phyloP scores from a whole-genome alignment of 1,284 basidiomycete species.

The Trichosporon sp. region DNA sequence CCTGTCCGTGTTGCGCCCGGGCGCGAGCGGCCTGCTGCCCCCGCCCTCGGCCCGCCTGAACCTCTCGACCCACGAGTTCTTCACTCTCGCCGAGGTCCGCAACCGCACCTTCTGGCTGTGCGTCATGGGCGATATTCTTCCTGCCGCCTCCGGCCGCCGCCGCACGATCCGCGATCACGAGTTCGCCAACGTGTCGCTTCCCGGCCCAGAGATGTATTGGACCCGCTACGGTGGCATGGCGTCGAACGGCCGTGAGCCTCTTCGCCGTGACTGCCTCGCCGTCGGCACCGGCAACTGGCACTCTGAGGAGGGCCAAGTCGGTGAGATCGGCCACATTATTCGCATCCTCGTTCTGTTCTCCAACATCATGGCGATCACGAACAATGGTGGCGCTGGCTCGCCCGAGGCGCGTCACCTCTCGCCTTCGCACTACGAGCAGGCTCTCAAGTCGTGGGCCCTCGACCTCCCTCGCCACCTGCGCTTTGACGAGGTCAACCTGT shows the following conservation, averaged over 20 bases:
- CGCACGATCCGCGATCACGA: slow-evolving; percentile 48
- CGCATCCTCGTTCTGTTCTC: slow-evolving; percentile 50
- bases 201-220: slow-evolving; percentile 51
- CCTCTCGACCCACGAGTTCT: slow-evolving; percentile 42
- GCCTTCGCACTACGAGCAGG: slow-evolving; percentile 41
- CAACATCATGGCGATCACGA: slow-evolving; percentile 48
- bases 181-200: slow-evolving; percentile 48
- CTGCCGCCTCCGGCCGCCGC: slow-evolving; percentile 46
- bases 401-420: slow-evolving; percentile 30
- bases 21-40: slow-evolving; percentile 31
- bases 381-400: slow-evolving; percentile 33
- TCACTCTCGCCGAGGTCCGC: slow-evolving; percentile 49
- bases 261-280: slow-evolving; percentile 42
- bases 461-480: slow-evolving; percentile 54
- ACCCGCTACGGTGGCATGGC: slow-evolving; percentile 48
- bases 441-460: slow-evolving; percentile 55
- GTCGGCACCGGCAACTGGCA: slow-evolving; percentile 46
- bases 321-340: slow-evolving; percentile 56
- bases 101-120: slow-evolving; percentile 55
- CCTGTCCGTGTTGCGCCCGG: slow-evolving; percentile 44
- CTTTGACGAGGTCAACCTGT: slow-evolving; percentile 58
- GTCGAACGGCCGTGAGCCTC: slow-evolving; percentile 37
- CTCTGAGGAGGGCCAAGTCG: slow-evolving; percentile 50
- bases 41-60: slow-evolving; percentile 38
- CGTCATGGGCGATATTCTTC: slow-evolving; percentile 53